Conservation (phyloP, 2,329 filamentous ascomycete species). For the Neofusicoccum laricinum region DNA sequence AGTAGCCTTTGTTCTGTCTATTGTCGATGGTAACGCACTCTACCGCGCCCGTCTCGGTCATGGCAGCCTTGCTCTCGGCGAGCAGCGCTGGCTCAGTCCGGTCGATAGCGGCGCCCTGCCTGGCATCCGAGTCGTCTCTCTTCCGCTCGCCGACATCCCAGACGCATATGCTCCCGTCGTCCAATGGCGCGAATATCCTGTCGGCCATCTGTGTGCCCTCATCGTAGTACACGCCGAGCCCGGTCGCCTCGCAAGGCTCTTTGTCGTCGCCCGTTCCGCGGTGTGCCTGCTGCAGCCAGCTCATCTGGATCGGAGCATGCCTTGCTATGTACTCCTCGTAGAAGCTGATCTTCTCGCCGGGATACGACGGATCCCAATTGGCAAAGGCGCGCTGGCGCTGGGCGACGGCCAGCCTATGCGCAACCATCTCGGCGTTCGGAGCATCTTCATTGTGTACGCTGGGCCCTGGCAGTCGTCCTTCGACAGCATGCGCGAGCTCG, state of each 20-base stretch:
- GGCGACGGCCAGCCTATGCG: conserved; percentile 28
- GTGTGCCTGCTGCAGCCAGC: conserved; percentile 69
- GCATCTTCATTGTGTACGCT: conserved; percentile 26
- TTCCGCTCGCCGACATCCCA: conserved; percentile 60
- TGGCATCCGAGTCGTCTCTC: neutral
- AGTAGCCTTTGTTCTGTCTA: conserved; percentile 65
- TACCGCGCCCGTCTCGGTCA: conserved; percentile 69
- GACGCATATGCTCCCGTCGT: conserved; percentile 82
- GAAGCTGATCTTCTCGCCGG: conserved; percentile 72
- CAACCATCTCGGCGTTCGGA: conserved; percentile 31
- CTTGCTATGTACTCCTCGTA: conserved; percentile 87
- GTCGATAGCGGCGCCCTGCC: conserved; percentile 61
- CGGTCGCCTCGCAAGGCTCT: conserved; percentile 64
- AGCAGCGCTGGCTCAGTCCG: conserved; percentile 56
- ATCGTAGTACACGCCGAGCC: conserved; percentile 64
- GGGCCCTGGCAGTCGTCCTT: conserved; percentile 23
- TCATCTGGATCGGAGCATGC: conserved; percentile 68
- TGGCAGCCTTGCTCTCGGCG: conserved; percentile 50
- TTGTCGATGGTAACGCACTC: conserved; percentile 83
- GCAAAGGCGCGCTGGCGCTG: conserved; percentile 53
- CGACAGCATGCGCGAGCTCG: conserved; percentile 41
- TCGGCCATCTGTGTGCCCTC: conserved; percentile 50
- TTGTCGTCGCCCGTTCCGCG: conserved; percentile 37
- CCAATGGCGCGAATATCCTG: conserved; percentile 71
- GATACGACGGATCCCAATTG: conserved; percentile 80